Percentiles rank a stretch among this genome's conserved stretches.
These are phyloP conservation scores for Torulaspora franciscae DNA, from an alignment of 805 yeast species.

Conservation along the genomic window DNA sequence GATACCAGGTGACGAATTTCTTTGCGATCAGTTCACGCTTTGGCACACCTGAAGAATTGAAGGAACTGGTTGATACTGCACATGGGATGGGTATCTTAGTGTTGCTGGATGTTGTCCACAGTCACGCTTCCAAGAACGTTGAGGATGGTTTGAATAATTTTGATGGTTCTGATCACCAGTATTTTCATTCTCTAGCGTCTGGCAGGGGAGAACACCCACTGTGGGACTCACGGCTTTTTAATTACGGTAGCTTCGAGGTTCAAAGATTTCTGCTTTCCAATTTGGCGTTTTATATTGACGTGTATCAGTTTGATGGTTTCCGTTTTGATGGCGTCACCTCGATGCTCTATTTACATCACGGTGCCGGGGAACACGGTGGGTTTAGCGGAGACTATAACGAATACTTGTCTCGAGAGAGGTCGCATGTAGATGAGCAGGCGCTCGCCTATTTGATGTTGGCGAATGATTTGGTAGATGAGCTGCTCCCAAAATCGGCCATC, in stretches of 20 bases:
- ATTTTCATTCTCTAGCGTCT: conserved; percentile 76
- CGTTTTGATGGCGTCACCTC: conserved; percentile 95
- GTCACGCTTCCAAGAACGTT: conserved; percentile 93
- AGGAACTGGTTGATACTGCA: conserved; percentile 85
- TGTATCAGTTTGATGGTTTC: conserved; percentile 87
- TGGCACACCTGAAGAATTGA: conserved; percentile 94
- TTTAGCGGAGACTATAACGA: conserved; percentile 92
- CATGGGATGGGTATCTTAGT: conserved; percentile 85
- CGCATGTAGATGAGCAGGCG: conserved; percentile 82
- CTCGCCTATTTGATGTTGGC: conserved; percentile 84
- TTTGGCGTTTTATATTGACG: conserved; percentile 76
- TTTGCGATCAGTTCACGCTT: conserved; percentile 86
- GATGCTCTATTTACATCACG: conserved; percentile 90
- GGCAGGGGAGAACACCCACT: conserved; percentile 79
- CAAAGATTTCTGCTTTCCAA: conserved; percentile 80
- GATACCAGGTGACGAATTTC: conserved; percentile 93
- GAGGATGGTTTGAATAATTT: conserved; percentile 89
- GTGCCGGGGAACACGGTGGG: conserved; percentile 74
- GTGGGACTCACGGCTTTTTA: conserved; percentile 96
- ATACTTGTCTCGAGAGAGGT: conserved; percentile 63
- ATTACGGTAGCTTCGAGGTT: conserved; percentile 88
- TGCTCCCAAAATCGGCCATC: conserved; percentile 50
- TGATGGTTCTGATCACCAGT: conserved; percentile 93
- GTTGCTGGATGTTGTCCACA: conserved; percentile 86
- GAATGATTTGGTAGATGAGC: conserved; percentile 63